Conservation (phyloP, 169 alveolate genomes). For the Toxoplasma gondii region DNA sequence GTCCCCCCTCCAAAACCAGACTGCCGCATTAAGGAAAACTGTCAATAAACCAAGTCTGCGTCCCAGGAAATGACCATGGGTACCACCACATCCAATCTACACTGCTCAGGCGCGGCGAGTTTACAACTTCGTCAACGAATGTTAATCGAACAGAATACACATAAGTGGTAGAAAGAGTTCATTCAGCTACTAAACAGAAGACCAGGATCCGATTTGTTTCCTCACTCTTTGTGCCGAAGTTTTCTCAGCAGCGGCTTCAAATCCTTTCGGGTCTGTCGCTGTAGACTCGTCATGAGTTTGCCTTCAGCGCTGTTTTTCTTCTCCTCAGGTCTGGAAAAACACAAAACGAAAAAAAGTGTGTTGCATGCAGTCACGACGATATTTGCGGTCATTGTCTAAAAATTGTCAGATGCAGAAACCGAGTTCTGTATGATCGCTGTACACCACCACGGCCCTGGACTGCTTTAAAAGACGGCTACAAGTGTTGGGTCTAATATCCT, state of each 20-base stretch:
- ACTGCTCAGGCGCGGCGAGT: neutral
- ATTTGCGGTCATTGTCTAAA: too few relatives aligned
- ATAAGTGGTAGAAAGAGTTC: neutral
- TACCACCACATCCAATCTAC: too few relatives aligned
- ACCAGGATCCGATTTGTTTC: neutral
- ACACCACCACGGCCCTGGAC: too few relatives aligned
- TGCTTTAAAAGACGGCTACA: too few relatives aligned
- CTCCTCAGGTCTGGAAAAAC: constrained; percentile 55
- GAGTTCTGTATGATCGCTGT: too few relatives aligned
- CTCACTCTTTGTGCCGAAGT: constrained; percentile 49
- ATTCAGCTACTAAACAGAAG: neutral
- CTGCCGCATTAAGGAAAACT: too few relatives aligned
- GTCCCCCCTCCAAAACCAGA: too few relatives aligned
- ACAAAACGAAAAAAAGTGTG: neutral
- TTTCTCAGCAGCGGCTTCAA: constrained; percentile 46
- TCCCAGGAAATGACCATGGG: too few relatives aligned
- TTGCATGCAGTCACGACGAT: too few relatives aligned
- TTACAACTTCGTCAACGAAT: neutral
- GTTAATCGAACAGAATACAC: neutral
- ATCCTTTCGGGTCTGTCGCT: constrained; percentile 67
- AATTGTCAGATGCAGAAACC: too few relatives aligned
- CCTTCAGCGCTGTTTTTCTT: constrained; percentile 60
- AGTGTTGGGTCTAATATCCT: too few relatives aligned
- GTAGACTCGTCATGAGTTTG: constrained; percentile 28
- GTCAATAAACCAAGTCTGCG: too few relatives aligned